Evolutionary conservation across 2,329 filamentous ascomycete species (phyloP), one percentile per base, ranked within the genome.

Genomic region (Tolypocladium nubicola): DNA sequence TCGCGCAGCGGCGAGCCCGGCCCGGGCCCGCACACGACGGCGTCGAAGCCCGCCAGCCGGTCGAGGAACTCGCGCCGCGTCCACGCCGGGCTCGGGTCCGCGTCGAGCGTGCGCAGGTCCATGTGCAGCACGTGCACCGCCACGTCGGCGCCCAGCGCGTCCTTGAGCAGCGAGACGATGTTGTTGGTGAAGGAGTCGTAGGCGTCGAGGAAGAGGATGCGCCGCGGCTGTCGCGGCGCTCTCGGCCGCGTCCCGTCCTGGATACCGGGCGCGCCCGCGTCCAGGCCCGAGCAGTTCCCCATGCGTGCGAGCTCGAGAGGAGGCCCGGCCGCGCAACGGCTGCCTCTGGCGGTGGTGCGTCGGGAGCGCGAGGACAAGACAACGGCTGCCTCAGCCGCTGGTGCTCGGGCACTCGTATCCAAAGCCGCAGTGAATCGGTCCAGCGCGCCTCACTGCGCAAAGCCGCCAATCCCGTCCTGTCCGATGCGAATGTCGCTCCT

Each of bases 121-220:
- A 74, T 73, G 57, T 68, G 68, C 56, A 73, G 61, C 45, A 74
- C 68, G 47, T 71, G 62, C 16, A 70, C 82, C 52, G 82, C 81
- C 39, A 96, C 86, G 19, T 85, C 77, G 23, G 82, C 87, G 59
- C 79, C 74, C 10, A 96, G 79, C 4, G 83, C 79, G 4, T 86
- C 84, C 64, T 87, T 82, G 52, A 97, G 79, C 39, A 96, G 82
- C 7, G 89, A 86, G 56, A 95, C 85, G 66, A 97, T 94, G 74
- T 97, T 97, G 74, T 96, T 92, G 57, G 91, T 90, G 73, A 97
- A 99, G 47, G 92, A 97, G 75, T 99, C 94, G 73, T 96, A 96
- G 61, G 93, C 92, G 71, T 97, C 94, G 63, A 99, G 79, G 73
- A 96, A 96, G 61, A 97, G 83, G 61, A 97, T 87, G 59, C 76